Evolutionary conservation across 768 basidiomycete genomes (phyloP).

Genomic region (Pholiota conissans): DNA sequence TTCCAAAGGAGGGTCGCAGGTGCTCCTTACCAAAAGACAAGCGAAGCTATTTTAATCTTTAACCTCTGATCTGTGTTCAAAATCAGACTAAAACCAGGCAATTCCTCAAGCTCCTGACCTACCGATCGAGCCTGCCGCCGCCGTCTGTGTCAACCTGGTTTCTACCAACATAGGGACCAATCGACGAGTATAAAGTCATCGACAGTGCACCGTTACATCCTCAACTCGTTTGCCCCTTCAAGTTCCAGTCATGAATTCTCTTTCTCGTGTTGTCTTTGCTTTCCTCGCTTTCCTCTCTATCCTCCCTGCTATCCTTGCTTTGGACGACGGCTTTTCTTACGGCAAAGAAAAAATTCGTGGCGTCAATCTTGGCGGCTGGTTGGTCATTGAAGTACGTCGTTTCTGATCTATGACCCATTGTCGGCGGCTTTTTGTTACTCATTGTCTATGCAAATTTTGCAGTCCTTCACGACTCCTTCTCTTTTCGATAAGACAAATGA

Average conservation of each 20-base stretch:
- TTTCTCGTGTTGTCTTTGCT: neutral
- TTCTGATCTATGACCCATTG: neutral
- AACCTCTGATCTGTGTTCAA: no score
- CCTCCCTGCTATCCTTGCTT: conserved; percentile 5
- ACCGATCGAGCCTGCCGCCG: neutral
- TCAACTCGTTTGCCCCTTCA: neutral
- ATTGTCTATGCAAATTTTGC: no score
- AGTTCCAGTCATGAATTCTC: neutral
- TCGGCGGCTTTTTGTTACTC: no score
- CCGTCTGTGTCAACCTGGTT: neutral
- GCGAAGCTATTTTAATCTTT: no score
- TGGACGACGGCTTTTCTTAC: conserved; percentile 12
- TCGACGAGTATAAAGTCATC: neutral
- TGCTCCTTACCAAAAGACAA: no score
- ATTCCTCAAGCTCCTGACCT: neutral
- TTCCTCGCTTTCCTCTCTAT: conserved; percentile 2
- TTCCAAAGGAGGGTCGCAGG: no score
- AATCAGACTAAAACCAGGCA: neutral
- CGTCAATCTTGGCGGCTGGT: conserved; percentile 17
- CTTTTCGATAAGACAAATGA: conserved; percentile 13
- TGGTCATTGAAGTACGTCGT: conserved; percentile 10
- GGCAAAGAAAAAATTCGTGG: conserved; percentile 15
- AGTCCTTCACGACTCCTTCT: conserved; percentile 14
- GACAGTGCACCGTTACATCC: neutral
- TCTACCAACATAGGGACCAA: neutral